phyloP scores from a whole-genome alignment of 2,329 filamentous ascomycete species.

The Colletotrichum trifolii region DNA sequence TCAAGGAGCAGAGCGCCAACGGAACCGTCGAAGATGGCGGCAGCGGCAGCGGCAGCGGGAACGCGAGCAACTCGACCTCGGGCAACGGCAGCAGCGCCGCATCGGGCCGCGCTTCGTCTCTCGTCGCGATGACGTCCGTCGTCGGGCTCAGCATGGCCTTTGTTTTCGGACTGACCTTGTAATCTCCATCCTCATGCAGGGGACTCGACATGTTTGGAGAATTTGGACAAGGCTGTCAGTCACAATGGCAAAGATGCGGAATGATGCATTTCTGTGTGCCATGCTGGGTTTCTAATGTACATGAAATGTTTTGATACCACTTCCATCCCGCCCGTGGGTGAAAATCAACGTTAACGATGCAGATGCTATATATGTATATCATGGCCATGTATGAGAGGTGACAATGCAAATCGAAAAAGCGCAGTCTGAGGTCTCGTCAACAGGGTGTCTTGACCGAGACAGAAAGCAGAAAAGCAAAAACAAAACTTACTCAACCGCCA shows the following conservation, averaged over 20 bases:
- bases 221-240: not conserved
- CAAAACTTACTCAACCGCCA: not conserved
- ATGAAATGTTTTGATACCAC: slow-evolving; percentile 35
- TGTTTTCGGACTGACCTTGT: slow-evolving; percentile 50
- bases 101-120: slow-evolving; percentile 36
- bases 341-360: slow-evolving; percentile 12
- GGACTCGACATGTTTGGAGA: no score
- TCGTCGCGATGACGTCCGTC: slow-evolving; percentile 46
- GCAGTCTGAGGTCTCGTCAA: slow-evolving; percentile 4
- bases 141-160: slow-evolving; percentile 53
- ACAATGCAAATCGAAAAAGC: not conserved
- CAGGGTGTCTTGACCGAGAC: not conserved
- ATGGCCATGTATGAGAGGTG: not conserved
- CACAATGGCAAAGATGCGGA: slow-evolving; percentile 13
- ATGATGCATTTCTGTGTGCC: slow-evolving; percentile 28
- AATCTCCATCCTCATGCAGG: slow-evolving; percentile 23
- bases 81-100: slow-evolving; percentile 34
- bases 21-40: slow-evolving; percentile 28
- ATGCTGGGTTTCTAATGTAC: slow-evolving; percentile 32
- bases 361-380: slow-evolving; percentile 5
- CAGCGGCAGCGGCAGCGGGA: slow-evolving; percentile 25
- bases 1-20: slow-evolving; percentile 45
- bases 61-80: slow-evolving; percentile 33
- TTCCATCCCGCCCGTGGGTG: slow-evolving; percentile 9
- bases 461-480: not conserved